These are phyloP conservation scores for Colletotrichum ledebouriae DNA, from an alignment of 2,329 filamentous ascomycete genomes.

Conservation along the genomic window DNA sequence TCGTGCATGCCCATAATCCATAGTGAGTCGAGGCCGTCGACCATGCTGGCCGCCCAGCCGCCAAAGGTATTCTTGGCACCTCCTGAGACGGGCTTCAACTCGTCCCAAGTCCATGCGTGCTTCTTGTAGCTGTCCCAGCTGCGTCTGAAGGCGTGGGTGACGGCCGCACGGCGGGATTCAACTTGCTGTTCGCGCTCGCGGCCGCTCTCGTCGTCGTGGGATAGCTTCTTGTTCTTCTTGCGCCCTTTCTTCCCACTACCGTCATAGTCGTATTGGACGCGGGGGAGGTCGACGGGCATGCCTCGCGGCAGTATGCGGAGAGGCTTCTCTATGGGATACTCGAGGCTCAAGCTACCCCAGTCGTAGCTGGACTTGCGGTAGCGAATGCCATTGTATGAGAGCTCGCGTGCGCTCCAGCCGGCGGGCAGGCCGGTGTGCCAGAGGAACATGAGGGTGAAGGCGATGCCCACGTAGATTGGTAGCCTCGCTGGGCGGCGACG, in stretches of 20 bases:
- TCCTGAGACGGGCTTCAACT: slow-evolving; percentile 65
- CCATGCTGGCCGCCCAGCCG: slow-evolving; percentile 70
- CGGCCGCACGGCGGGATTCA: slow-evolving; percentile 52
- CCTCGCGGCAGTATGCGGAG: slow-evolving; percentile 53
- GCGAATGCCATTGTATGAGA: slow-evolving; percentile 32
- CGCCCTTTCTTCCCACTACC: slow-evolving; percentile 35
- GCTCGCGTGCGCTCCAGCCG: slow-evolving; percentile 20
- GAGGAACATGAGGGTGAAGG: slow-evolving; percentile 29
- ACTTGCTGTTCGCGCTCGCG: slow-evolving; percentile 42
- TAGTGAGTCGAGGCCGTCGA: slow-evolving; percentile 71
- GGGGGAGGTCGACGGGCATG: slow-evolving; percentile 45
- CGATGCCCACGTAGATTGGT: slow-evolving; percentile 38
- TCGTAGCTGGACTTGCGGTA: slow-evolving; percentile 51
- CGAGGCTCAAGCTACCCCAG: slow-evolving; percentile 53
- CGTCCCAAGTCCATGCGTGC: slow-evolving; percentile 69
- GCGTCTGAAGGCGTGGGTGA: slow-evolving; percentile 57
- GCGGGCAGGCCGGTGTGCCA: slow-evolving; percentile 36
- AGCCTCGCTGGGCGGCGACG: slow-evolving; percentile 41
- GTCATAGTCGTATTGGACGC: slow-evolving; percentile 50
- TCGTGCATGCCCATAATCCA: slow-evolving; percentile 70
- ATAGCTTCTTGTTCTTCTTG: slow-evolving; percentile 45
- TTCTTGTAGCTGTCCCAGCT: slow-evolving; percentile 67
- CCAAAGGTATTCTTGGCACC: slow-evolving; percentile 62
- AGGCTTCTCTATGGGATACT: slow-evolving; percentile 50
- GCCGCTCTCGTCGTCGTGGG: slow-evolving; percentile 52